Base-by-base conservation (phyloP, 371 early-diverging fungal genomes). In the Lichtheimia ornata region DNA sequence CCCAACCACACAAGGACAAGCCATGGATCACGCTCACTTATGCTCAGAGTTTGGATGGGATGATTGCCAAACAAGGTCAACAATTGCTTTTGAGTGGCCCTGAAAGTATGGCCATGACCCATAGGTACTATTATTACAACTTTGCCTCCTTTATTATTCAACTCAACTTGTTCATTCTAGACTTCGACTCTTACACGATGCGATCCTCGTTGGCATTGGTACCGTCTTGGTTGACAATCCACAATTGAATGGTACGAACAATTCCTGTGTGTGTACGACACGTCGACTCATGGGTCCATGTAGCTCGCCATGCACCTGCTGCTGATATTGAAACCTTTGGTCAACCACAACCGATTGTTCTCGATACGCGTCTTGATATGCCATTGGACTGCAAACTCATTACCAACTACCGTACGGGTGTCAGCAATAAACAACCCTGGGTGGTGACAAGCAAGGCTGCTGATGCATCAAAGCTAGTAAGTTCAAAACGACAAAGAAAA, bases 1-100 rank as follows among this genome's bases (percentile, higher is more conserved):
- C 15, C 2, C 18, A 40, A 14, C 25, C 22, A 2, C 30, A 58
- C 11, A 24, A 58, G 6, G 44, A 58, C 9, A 24, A 58, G 2
- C 69, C 64, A 5, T 54, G 53, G 42, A 79, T 93, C 9, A 93
- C 94, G 2, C 72, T 96, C 55, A 93, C 95, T 3, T 94, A 81
- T 74, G 97, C 97, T 2, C 96, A 95, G 74, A 91, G 95, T 61
- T 73, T 96, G 41, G 96, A 96, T 74, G 94, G 93, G 20, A 91
- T 86, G 65, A 94, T 96, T 17, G 84, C 90, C 2, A 77, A 76
- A 5, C 65, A 71, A 5, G 84, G 85, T 7, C 81, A 79, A 53
- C 92, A 87, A 62, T 62, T 96, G 4, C 54, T 79, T 18, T 22
- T 47, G 5, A 93, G 93, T 60, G 85, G 91, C 15, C 66, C 77